A percentile compares a stretch with the other conserved stretches of the same genome.
phyloP scores from a whole-genome alignment of 2,329 filamentous ascomycete genomes.

The Alternaria conjuncta region DNA sequence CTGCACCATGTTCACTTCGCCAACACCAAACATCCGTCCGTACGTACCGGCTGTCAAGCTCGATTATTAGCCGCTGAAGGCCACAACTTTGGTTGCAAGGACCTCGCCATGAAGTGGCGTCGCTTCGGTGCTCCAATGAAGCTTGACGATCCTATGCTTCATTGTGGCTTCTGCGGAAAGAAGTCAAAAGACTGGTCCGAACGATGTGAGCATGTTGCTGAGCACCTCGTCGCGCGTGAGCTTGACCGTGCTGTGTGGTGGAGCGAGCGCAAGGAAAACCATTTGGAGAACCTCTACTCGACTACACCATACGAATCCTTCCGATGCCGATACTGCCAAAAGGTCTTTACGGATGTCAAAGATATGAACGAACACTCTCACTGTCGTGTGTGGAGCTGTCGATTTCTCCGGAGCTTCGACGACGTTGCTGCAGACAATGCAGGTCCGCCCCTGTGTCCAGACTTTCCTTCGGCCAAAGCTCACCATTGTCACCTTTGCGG shows the following conservation, averaged over 20 bases:
- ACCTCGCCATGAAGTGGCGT: slow-evolving; percentile 44
- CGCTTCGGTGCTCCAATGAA: slow-evolving; percentile 45
- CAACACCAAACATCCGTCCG: slow-evolving; percentile 43
- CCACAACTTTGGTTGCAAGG: slow-evolving; percentile 45
- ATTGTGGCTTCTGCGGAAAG: slow-evolving; percentile 45
- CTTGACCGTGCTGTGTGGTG: slow-evolving; percentile 42
- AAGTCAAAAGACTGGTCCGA: slow-evolving; percentile 40
- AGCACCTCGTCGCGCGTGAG: slow-evolving; percentile 40
- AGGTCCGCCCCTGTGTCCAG: slow-evolving; percentile 39
- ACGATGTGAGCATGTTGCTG: slow-evolving; percentile 42
- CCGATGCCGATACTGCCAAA: slow-evolving; percentile 44
- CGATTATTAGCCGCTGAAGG: slow-evolving; percentile 37
- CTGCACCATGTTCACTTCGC: slow-evolving; percentile 46
- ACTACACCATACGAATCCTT: slow-evolving; percentile 39
- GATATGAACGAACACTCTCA: slow-evolving; percentile 43
- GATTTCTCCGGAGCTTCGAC: slow-evolving; percentile 42
- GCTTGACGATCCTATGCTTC: slow-evolving; percentile 44
- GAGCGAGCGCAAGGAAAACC: slow-evolving; percentile 40
- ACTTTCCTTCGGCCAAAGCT: slow-evolving; percentile 43
- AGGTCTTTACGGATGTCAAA: slow-evolving; percentile 38
- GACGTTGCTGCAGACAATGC: slow-evolving; percentile 43
- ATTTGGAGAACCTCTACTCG: slow-evolving; percentile 40
- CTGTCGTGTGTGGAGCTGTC: slow-evolving; percentile 46
- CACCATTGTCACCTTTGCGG: slow-evolving; percentile 47
- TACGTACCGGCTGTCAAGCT: slow-evolving; percentile 41